phyloP scores from a whole-genome alignment of 148 eudicot genomes.

The Rheum nobile region DNA sequence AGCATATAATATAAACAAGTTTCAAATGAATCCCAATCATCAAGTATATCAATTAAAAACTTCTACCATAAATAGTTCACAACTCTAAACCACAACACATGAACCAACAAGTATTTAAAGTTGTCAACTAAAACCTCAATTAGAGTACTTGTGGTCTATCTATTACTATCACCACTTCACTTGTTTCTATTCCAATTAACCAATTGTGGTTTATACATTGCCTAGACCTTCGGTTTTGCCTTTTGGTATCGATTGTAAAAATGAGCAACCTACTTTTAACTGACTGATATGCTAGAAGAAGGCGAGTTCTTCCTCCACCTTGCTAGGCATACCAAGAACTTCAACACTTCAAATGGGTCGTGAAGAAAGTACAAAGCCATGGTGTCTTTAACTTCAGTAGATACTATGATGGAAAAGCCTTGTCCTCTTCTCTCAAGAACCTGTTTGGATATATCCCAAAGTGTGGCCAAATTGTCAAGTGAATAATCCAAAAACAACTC shows the following conservation, averaged over 20 bases:
- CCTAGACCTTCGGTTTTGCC: background rate
- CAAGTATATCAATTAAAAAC: background rate
- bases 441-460: constrained; percentile 30
- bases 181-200: background rate
- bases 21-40: no score
- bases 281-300: background rate
- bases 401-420: constrained; percentile 63
- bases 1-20: no score
- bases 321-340: constrained; percentile 39
- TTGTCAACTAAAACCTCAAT: no score
- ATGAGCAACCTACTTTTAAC: background rate
- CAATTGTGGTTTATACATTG: background rate
- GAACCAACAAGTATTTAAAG: no score
- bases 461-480: no score
- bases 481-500: no score
- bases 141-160: background rate
- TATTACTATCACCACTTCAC: background rate
- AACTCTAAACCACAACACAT: no score
- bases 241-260: background rate
- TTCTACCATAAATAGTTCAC: background rate
- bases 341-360: constrained; percentile 61
- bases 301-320: constrained; percentile 25
- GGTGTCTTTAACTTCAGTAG: constrained; percentile 49
- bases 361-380: constrained; percentile 51
- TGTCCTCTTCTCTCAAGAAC: constrained; percentile 42